Percentiles rank a stretch among this genome's conserved stretches.
Conservation (phyloP, 2,329 filamentous ascomycete genomes). For the Trichophyton simii region DNA sequence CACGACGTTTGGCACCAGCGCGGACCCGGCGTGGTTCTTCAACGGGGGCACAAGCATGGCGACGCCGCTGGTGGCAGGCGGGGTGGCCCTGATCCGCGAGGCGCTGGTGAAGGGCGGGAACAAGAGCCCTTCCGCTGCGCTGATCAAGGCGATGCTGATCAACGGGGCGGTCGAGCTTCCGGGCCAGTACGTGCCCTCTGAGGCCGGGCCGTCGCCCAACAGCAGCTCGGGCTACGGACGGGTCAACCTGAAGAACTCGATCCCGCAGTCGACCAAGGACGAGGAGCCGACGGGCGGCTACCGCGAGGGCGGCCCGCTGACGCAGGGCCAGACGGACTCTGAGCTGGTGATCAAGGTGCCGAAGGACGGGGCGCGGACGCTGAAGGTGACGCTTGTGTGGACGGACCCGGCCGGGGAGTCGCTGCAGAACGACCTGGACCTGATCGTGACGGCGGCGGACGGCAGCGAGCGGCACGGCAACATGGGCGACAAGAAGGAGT, state of each 20-base stretch:
- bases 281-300: constrained; percentile 8
- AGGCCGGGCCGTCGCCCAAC: constrained; percentile 14
- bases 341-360: constrained; percentile 9
- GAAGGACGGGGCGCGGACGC: background rate
- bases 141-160: constrained; percentile 19
- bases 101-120: constrained; percentile 11
- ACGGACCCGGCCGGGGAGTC: constrained; percentile 12
- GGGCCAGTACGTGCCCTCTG: constrained; percentile 13
- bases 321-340: constrained; percentile 6
- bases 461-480: constrained; percentile 15
- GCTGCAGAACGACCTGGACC: constrained; percentile 16
- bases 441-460: constrained; percentile 11
- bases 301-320: constrained; percentile 6
- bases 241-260: constrained; percentile 14
- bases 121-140: constrained; percentile 13
- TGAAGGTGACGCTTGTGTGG: constrained; percentile 16
- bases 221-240: constrained; percentile 15
- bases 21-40: constrained; percentile 14
- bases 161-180: constrained; percentile 16
- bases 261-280: constrained; percentile 1
- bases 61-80: constrained; percentile 17
- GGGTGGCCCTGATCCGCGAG: constrained; percentile 16
- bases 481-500: constrained; percentile 9
- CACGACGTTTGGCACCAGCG: constrained; percentile 6
- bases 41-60: constrained; percentile 18